These are phyloP conservation scores for Cryptococcus sp. DNA, from an alignment of 1,284 basidiomycete genomes.

Conservation along the genomic window DNA sequence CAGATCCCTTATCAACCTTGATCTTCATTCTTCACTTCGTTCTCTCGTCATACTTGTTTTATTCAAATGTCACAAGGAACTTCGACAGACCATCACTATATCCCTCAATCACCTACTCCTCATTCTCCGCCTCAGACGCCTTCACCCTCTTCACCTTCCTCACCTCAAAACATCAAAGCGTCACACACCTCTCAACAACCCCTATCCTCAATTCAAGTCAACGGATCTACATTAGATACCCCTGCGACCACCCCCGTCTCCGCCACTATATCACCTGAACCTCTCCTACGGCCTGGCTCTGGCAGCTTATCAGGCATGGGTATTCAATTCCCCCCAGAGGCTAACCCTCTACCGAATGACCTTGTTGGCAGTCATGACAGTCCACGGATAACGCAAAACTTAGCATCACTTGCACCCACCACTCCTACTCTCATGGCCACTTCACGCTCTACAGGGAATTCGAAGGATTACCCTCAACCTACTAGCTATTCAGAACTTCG, in stretches of 20 bases:
- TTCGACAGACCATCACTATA: background rate
- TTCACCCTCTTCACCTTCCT: conserved; percentile 19
- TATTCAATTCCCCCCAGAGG: conserved; percentile 15
- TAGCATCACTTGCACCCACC: background rate
- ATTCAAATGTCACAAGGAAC: too few species aligned
- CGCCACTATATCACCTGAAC: background rate
- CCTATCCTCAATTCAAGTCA: background rate
- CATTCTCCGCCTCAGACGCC: conserved; percentile 14
- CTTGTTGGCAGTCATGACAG: background rate
- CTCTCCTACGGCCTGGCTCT: background rate
- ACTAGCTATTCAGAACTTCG: background rate
- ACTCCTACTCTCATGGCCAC: background rate
- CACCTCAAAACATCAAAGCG: conserved; percentile 50
- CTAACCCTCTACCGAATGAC: conserved; percentile 15
- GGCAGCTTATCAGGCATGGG: conserved; percentile 15
- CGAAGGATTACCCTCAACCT: background rate
- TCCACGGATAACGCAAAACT: background rate
- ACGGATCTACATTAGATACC: background rate
- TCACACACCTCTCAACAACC: background rate
- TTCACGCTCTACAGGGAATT: background rate
- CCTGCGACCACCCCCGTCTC: background rate
- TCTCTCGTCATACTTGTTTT: too few species aligned
- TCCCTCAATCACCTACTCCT: conserved; percentile 2
- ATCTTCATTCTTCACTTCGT: too few species aligned
- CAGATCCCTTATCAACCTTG: too few species aligned